Evolutionary conservation across 768 basidiomycete species (phyloP), one percentile per base, ranked within the genome.

Genomic region (Leccinum uliginosum): DNA sequence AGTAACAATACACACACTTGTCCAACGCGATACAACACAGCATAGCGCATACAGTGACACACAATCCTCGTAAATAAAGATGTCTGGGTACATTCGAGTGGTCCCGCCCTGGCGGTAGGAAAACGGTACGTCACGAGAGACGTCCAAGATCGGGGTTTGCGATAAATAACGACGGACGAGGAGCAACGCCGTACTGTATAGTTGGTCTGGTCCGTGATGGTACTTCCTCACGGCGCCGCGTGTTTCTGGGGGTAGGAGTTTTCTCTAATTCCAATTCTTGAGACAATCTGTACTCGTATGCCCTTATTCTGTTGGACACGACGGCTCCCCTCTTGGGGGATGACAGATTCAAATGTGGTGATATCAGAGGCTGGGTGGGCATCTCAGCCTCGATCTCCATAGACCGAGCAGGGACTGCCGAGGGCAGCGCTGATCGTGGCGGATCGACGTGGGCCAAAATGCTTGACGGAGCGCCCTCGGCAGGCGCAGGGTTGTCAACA

Each of bases 171-270:
- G 82, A 82, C 19, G 81, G 72, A 58, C 80, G 78, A 23, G 83
- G 82, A 34, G 78, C 84, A 32, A 91, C 77, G 12, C 87, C 88
- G 67, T 91, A 91, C 26, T 80, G 76, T 35, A 84, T 74, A 44
- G 68, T 70, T 51, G 71, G 61, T 51, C 73, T 71, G 51, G 73
- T 71, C 65, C 72, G 77, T 58, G 68, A 73, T 49, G 73, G 65
- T 56, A 70, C 69, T 64, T 77, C 78, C 63, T 80, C 80, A 51
- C 61, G 70, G 51, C 71, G 72, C 64, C 70, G 77, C 19, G 75
- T 78, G 62, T 77, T 80, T 51, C 67, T 71, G 32, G 73, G 68
- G 6, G 62, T 62, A n/a, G 74, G 70, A 21, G 50, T 43, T 15
- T 59, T 56, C n/a, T 51, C 59, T 32, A 78, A 78, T 57, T 78